Percentiles rank a stretch among this genome's conserved stretches.
Evolutionary conservation across 164 flowering plant genomes (phyloP).

Genomic region (Dillenia suffruticosa): DNA sequence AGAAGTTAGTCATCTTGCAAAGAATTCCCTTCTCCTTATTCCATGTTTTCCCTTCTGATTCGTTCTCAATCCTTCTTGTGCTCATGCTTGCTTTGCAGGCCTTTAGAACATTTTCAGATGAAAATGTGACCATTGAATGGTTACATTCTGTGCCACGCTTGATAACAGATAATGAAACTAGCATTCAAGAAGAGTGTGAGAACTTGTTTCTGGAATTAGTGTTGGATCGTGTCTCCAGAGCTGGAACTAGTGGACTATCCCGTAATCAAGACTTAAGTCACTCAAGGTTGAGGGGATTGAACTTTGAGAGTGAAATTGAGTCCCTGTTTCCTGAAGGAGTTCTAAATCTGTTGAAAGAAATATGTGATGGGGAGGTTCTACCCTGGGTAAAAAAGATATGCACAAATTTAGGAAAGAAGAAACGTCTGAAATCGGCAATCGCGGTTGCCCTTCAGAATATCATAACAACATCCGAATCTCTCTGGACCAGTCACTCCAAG

Average conservation of each 20-base stretch:
- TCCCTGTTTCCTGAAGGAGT: conserved; percentile 51
- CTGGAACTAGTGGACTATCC: conserved; percentile 26
- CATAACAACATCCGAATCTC: conserved; percentile 68
- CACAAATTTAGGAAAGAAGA: conserved; percentile 85
- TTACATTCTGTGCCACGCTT: conserved; percentile 83
- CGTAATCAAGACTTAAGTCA: not conserved
- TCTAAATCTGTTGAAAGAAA: conserved; percentile 48
- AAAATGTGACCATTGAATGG: conserved; percentile 72
- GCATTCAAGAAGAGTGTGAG: conserved; percentile 93
- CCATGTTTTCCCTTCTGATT: not conserved
- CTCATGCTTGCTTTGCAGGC: conserved; percentile 38
- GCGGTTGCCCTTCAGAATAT: conserved; percentile 72
- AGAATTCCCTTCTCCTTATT: not conserved
- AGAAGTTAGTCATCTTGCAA: too few species aligned
- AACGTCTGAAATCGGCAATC: conserved; percentile 51
- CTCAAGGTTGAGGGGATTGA: not conserved
- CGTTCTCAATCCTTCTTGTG: not conserved
- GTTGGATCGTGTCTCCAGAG: conserved; percentile 60
- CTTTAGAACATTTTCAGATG: conserved; percentile 56
- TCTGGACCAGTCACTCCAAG: conserved; percentile 60
- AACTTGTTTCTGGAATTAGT: conserved; percentile 78
- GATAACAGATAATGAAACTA: conserved; percentile 80
- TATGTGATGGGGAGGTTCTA: conserved; percentile 67
- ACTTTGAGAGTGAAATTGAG: conserved; percentile 34
- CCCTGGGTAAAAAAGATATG: conserved; percentile 89